Evolutionary conservation across 2,329 filamentous ascomycete species (phyloP), one percentile per base, ranked within the genome.

Genomic region (Alternaria sp.): DNA sequence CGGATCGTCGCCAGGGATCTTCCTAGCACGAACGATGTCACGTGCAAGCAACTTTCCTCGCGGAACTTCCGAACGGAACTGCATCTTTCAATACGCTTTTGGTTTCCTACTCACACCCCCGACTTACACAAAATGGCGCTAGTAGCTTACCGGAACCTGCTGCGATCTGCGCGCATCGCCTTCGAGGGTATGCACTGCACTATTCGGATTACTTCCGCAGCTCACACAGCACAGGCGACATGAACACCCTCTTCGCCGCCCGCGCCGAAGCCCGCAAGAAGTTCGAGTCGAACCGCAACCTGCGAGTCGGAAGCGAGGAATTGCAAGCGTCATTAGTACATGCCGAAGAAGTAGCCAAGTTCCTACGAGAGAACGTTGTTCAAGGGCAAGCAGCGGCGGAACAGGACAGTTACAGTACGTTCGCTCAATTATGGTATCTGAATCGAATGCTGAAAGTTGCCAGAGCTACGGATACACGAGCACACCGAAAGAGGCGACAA

Each of bases 401-500:
- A n/a, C 75, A 86, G 16, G 59, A 43, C 46, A 83, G 77, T 44
- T 92, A 89, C 70, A 86, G 90, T 92, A 81, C 59, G 89, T 83
- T 32, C 11, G 27, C 22, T 38, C 10, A 16, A 22, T 34, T 25
- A 40, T 38, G 16, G 27, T 18, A 56, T 34, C 16, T 3, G 22
- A 20, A 54, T 3, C 51, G 22, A 9, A 40, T 53, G 45, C 40
- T 68, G 74, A 63, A 74, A 55, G 27, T 22, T 48, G 22, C 56
- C 50, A 97, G 93, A 91, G 76, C 82, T 98, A 59, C 86, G 90
- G 53, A 97, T 99, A 80, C 95, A 98, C 78, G 87, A 97, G 63
- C 83, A 97, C 67, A 99, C 91, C 30, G 94, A 99, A 79, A 86
- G 92, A 67, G 93, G 95, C 55, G 92, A 98, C 80, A 99, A 99